A percentile compares a stretch with the other conserved stretches of the same genome.
Evolutionary conservation across 208 protist species (phyloP).

Genomic region (Acanthamoeba triangularis): DNA sequence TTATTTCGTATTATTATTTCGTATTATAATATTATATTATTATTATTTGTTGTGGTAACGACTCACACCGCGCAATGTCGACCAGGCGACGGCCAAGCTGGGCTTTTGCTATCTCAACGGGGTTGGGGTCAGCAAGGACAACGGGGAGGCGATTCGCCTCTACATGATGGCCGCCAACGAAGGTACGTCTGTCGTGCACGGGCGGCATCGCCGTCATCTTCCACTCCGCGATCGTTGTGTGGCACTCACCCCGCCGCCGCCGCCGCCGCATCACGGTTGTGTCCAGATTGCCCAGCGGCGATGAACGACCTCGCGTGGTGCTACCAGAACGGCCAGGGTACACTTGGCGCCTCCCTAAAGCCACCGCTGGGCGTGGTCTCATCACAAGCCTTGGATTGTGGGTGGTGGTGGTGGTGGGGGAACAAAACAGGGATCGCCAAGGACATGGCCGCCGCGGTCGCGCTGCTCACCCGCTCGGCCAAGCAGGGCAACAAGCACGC

Average conservation of each 20-base stretch:
- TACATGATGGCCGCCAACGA: background rate
- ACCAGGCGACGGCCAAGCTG: constrained; percentile 30
- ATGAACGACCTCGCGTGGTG: constrained; percentile 21
- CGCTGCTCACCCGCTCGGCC: constrained; percentile 4
- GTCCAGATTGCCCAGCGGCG: background rate
- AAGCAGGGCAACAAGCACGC: constrained; percentile 31
- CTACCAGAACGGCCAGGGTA: constrained; percentile 20
- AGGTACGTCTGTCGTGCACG: background rate
- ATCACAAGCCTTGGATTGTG: no score
- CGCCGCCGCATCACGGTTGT: background rate
- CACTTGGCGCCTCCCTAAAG: background rate
- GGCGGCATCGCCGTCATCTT: background rate
- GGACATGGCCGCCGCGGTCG: background rate
- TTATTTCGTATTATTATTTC: no score
- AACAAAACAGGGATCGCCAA: background rate
- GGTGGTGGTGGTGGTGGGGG: background rate
- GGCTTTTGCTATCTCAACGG: constrained; percentile 35
- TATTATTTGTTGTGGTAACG: no score
- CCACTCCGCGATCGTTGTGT: background rate
- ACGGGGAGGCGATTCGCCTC: background rate
- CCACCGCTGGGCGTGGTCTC: no score
- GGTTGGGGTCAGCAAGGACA: background rate
- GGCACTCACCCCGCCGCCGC: no score
- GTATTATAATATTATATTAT: no score
- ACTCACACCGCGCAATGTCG: no score